Evolutionary conservation across 805 yeast genomes (phyloP), one percentile per base, ranked within the genome.

Genomic region (Metschnikowia gelsemii): DNA sequence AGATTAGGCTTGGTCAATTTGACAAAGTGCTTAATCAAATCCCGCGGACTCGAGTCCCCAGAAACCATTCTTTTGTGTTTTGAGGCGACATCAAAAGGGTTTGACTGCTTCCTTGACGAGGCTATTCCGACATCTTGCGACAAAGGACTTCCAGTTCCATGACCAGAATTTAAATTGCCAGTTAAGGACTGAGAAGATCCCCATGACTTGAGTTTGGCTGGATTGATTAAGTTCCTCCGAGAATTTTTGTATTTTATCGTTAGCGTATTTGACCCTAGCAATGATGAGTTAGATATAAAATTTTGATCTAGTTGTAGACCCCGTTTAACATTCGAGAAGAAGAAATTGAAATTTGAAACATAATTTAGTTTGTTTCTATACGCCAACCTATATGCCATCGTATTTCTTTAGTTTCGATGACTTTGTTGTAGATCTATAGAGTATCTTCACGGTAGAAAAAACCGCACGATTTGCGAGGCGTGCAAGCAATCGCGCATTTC

Each of bases 1-100:
- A 93, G 73, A 42, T 88, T 76, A 12, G 99, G 99, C 62, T 93
- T 93, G 3, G 96, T 79, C n/a, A 93, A 73, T 46, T 87, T 87
- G 8, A 88, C 40, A 57, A 87, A 89, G 0, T 89, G 84, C 64
- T 72, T 27, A 70, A 54, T 13, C 50, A 53, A 4, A 46, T 36
- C 46, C 37, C 50, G n/a, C 49, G 26, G 30, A 40, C 46, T 21
- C 52, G 41, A 25, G 52, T 47, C 57, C 47, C 52, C 13, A 2
- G 46, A 35, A 22, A 16, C 30, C 9, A 14, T 24, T n/a, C 12
- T 40, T 23, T 20, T 32, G 9, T 34, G 27, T 32, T 73, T 76
- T 0, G 73, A 59, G 36, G 72, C 73, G 3, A 83, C 82, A 29
- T 73, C 65, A 54, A 84, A 84, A 0, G 90, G 90, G 22, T 77